Percentiles rank a stretch among this genome's conserved stretches.
These are phyloP conservation scores for Aegilops sharonensis DNA, from an alignment of 176 grass and related monocot species.

Conservation along the genomic window DNA sequence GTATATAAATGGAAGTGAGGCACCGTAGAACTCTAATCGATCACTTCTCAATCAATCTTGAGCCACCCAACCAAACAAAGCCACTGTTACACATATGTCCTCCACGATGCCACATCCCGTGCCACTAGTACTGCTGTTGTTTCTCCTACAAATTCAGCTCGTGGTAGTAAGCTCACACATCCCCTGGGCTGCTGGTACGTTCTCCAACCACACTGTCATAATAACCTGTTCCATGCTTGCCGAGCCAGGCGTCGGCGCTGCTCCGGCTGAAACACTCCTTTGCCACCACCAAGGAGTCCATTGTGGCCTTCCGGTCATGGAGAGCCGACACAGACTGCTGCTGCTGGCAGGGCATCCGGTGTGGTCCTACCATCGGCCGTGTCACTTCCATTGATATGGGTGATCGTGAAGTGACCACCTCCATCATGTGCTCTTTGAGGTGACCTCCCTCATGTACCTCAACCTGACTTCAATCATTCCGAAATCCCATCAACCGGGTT, in stretches of 20 bases:
- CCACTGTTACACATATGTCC: background rate
- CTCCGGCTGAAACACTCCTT: background rate
- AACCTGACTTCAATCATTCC: constrained; percentile 19
- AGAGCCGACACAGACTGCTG: background rate
- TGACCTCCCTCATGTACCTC: constrained; percentile 36
- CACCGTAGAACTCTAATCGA: too few species aligned
- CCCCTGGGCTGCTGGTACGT: background rate
- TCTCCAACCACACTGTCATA: background rate
- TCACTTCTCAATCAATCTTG: background rate
- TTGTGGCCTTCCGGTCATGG: background rate
- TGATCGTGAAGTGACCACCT: background rate
- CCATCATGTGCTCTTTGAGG: constrained; percentile 17
- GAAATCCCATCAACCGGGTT: constrained; percentile 25
- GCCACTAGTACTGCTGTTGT: background rate
- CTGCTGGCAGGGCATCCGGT: background rate
- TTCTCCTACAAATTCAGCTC: background rate
- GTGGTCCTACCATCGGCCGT: background rate
- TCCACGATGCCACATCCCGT: background rate
- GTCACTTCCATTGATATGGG: constrained; percentile 38
- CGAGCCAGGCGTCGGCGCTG: background rate
- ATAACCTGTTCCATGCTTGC: background rate
- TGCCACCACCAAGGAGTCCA: background rate
- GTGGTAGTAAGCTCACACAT: background rate
- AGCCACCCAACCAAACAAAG: background rate
- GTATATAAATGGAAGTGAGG: too few species aligned